These are phyloP conservation scores for Russula abietina DNA, from an alignment of 768 basidiomycete species.

Conservation along the genomic window DNA sequence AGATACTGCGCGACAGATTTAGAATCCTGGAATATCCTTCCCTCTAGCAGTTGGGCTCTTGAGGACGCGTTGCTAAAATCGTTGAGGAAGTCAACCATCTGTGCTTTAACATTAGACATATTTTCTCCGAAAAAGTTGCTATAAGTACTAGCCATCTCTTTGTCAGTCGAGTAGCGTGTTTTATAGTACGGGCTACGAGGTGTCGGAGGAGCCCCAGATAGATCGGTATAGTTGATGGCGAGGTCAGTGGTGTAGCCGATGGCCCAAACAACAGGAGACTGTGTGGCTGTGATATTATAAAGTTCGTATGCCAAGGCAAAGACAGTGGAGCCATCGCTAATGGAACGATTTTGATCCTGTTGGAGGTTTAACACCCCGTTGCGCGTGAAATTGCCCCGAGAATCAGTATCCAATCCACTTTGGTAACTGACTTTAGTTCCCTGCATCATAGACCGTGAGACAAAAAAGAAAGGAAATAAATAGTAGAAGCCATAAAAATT, in stretches of 20 bases:
- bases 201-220: slow-evolving; percentile 37
- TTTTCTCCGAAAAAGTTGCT: not conserved
- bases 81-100: slow-evolving; percentile 41
- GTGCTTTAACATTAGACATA: not conserved
- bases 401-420: not conserved
- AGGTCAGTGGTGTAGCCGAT: slow-evolving; percentile 30
- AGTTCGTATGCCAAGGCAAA: slow-evolving; percentile 29
- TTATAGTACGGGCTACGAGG: slow-evolving; percentile 40
- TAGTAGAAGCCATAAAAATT: not conserved
- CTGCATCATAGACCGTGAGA: not conserved
- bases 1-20: slow-evolving; percentile 42
- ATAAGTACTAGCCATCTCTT: slow-evolving; percentile 27
- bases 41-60: slow-evolving; percentile 44
- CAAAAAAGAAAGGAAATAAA: not conserved
- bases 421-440: slow-evolving; percentile 17
- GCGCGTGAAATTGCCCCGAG: slow-evolving; percentile 22
- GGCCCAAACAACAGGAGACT: slow-evolving; percentile 28
- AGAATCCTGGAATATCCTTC: slow-evolving; percentile 43
- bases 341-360: slow-evolving; percentile 10
- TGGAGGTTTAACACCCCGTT: slow-evolving; percentile 23
- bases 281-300: slow-evolving; percentile 25
- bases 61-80: slow-evolving; percentile 42
- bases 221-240: slow-evolving; percentile 29
- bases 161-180: slow-evolving; percentile 32
- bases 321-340: slow-evolving; percentile 22